These are phyloP conservation scores for Neurospora discreta DNA, from an alignment of 495 filamentous ascomycete genomes.

Conservation along the genomic window DNA sequence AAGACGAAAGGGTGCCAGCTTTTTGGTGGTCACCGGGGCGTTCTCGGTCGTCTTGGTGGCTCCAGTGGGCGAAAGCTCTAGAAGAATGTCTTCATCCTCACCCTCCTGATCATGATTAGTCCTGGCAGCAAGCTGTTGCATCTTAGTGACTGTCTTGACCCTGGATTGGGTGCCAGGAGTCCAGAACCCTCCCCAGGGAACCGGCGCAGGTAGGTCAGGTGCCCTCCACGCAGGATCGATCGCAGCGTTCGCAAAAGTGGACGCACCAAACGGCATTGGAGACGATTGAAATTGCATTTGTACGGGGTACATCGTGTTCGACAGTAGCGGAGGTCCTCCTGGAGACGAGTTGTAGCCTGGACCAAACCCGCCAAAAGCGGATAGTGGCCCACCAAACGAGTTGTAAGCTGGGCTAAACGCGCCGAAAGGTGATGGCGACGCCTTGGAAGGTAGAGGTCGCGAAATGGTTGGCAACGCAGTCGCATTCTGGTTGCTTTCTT, in stretches of 20 bases:
- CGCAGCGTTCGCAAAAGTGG: background rate
- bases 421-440: background rate
- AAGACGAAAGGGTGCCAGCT: background rate
- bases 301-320: constrained; percentile 5
- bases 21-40: background rate
- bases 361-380: constrained; percentile 4
- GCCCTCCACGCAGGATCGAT: constrained; percentile 17
- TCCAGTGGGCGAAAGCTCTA: constrained; percentile 2
- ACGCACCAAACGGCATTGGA: constrained; percentile 4
- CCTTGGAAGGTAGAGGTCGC: background rate
- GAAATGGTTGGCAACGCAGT: background rate
- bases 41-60: background rate
- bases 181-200: background rate
- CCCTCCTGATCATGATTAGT: constrained; percentile 4
- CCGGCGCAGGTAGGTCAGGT: constrained; percentile 16
- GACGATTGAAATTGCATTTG: constrained; percentile 5
- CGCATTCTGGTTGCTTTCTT: background rate
- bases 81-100: constrained; percentile 19
- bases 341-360: background rate
- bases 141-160: constrained; percentile 5
- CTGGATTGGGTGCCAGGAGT: background rate
- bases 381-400: background rate
- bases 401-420: background rate
- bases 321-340: background rate
- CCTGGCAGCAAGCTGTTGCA: background rate